Conservation (phyloP, 2,329 filamentous ascomycete species). For the Falciphora oryzae region DNA sequence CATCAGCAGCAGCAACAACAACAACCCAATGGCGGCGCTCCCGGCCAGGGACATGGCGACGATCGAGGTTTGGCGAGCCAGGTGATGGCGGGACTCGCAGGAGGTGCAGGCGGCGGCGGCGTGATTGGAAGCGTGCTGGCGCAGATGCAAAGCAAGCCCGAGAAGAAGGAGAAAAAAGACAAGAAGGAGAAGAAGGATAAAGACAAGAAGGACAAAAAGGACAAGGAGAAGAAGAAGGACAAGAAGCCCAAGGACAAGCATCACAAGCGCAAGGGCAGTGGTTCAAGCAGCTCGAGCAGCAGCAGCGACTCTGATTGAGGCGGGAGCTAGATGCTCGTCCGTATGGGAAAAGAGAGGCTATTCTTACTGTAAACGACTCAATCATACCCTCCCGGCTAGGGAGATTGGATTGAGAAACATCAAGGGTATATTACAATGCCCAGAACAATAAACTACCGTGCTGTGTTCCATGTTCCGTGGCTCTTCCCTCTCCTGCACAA, state of each 20-base stretch:
- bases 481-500: not conserved
- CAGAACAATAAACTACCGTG: not conserved
- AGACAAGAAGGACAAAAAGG: conserved; percentile 8
- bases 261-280: conserved; percentile 6
- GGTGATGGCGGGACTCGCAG: conserved; percentile 1
- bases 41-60: not conserved
- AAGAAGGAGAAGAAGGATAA: conserved; percentile 1
- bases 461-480: too few species aligned
- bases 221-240: conserved; percentile 4
- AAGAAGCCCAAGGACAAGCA: conserved; percentile 9
- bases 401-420: not conserved
- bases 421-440: not conserved
- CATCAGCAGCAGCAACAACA: not conserved
- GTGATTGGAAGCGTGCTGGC: conserved; percentile 2
- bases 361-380: not conserved
- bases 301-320: conserved; percentile 7
- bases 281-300: conserved; percentile 3
- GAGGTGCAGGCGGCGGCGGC: not conserved
- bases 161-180: not conserved
- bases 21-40: not conserved
- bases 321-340: not conserved
- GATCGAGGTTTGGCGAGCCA: conserved; percentile 8
- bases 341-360: not conserved
- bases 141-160: not conserved
- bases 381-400: not conserved